Evolutionary conservation across 306 rosid genomes (phyloP), one percentile per base, ranked within the genome.

Genomic region (Sindora glabra): DNA sequence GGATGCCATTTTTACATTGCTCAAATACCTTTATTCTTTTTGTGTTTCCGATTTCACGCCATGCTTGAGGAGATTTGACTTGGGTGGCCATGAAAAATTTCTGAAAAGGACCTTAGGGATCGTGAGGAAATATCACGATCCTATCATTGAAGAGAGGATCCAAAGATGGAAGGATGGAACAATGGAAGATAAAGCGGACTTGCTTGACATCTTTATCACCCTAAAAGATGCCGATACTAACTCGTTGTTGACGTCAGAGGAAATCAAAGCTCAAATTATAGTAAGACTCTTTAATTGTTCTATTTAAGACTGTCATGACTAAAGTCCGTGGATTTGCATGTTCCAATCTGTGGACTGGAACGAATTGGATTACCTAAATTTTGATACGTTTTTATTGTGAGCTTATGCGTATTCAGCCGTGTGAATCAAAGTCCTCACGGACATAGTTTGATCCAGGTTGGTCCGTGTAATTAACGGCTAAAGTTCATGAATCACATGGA

Each of bases 181-280:
- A 17, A 78, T 49, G 72, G 53, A 10, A 12, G 38, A 58, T 19
- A 24, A 2, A 0, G 72, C 80, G 13, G 86, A 83, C 48, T 11
- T 57, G 12, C 72, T 83, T 7, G 90, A 83, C 56, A 51, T 80
- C 29, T n/a, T 83, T 33, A 68, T 83, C 27, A 6, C 75, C 0
- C 52, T 69, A 2, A 65, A 80, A 52, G 80, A 37, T 41, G 41
- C 19, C 1, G 29, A 69, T 16, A 56, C 59, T 25, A n/a, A 65
- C 0, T 64, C 74, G 3, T 15, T 72, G 4, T 16, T 84, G 30
- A 62, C 84, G 6, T 5, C 0, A 3, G 32, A 65, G 6, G 84
- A 84, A 67, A 77, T 77, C 48, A 81, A 73, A 21, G 84, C 82
- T 0, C 74, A 84, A 51, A 56, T 67, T 14, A 41, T 37, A 2